Base-by-base conservation (phyloP, 108 stramenopile genomes). In the Cyclotella choctawhatcheeana region DNA sequence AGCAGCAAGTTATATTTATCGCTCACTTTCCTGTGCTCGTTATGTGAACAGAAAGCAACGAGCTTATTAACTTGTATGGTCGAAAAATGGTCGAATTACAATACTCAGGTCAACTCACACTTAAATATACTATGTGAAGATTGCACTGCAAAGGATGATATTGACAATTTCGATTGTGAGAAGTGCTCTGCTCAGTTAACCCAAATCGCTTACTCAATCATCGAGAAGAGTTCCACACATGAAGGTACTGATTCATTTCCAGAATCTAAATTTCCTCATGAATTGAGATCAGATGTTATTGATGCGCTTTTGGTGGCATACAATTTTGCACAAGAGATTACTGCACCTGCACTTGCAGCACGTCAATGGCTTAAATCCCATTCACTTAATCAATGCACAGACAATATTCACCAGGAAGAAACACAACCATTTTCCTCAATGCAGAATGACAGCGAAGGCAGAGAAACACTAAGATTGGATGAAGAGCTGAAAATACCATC, bases 301-400 rank as follows among this genome's bases (percentile, higher is more conserved):
- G 81, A 86, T 72, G 58, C 45, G 50, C 74, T 93, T 3, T 12
- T 87, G 14, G 73, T 59, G 26, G 89, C 87, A 2, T 85, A 89
- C 65, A 54, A 76, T 37, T 93, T 89, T 80, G 86, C 87, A 29
- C 32, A 74, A 33, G 84, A 88, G 62, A 86, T 89, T 86, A 85
- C 73, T 43, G 79, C 76, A 18, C 85, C 87, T 26, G 58, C 89
- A 0, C 51, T 73, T 20, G 85, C 88, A 22, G 92, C 92, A 0
- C 82, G 73, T 2, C 48, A 84, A 25, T 93, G 92, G 92, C 76
- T 93, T 35, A 59, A 77, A 50, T 87, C 89, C n/a, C n/a, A n/a
- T n/a, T n/a, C n/a, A n/a, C n/a, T n/a, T n/a, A n/a, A n/a, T n/a
- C n/a, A n/a, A n/a, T n/a, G n/a, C n/a, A n/a, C 18, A n/a, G 17